These are phyloP conservation scores for Papiliotrema laurentii DNA, from an alignment of 1,284 basidiomycete species.

Conservation along the genomic window DNA sequence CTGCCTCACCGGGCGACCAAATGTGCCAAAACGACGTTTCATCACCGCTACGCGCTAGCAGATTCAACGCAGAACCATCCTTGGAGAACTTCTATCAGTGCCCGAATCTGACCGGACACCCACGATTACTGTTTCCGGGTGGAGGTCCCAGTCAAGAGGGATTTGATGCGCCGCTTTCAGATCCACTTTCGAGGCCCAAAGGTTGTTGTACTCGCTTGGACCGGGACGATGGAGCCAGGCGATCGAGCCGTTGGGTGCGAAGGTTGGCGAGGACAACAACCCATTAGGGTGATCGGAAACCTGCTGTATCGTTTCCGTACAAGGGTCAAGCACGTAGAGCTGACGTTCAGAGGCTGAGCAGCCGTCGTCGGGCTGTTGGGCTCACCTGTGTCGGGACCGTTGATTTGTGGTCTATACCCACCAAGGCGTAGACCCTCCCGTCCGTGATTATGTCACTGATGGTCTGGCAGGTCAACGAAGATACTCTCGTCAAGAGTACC, in stretches of 20 bases:
- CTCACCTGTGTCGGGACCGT: neutral
- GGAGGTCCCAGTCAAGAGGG: constrained; percentile 8
- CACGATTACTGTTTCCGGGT: constrained; percentile 11
- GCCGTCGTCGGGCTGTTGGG: neutral
- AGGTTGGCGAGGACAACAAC: constrained; percentile 7
- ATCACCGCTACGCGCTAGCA: constrained; percentile 8
- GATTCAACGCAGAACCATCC: constrained; percentile 17
- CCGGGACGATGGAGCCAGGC: constrained; percentile 16
- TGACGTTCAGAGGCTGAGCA: neutral
- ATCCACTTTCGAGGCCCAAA: constrained; percentile 9
- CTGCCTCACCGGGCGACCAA: constrained; percentile 11
- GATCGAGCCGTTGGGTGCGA: constrained; percentile 5
- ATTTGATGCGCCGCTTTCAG: constrained; percentile 5
- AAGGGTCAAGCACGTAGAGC: constrained; percentile 7
- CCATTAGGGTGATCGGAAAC: constrained; percentile 3
- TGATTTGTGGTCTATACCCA: neutral
- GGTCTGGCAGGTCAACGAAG: neutral
- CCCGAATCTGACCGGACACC: neutral
- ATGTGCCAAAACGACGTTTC: constrained; percentile 18
- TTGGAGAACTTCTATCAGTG: constrained; percentile 14
- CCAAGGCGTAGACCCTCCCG: neutral
- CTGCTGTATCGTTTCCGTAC: neutral
- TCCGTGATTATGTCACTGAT: neutral
- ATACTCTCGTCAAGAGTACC: neutral
- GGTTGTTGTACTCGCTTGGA: constrained; percentile 6